A percentile compares a stretch with the other conserved stretches of the same genome.
These are phyloP conservation scores for Huntiella abstrusa DNA, from an alignment of 2,329 filamentous ascomycete genomes.

Conservation along the genomic window DNA sequence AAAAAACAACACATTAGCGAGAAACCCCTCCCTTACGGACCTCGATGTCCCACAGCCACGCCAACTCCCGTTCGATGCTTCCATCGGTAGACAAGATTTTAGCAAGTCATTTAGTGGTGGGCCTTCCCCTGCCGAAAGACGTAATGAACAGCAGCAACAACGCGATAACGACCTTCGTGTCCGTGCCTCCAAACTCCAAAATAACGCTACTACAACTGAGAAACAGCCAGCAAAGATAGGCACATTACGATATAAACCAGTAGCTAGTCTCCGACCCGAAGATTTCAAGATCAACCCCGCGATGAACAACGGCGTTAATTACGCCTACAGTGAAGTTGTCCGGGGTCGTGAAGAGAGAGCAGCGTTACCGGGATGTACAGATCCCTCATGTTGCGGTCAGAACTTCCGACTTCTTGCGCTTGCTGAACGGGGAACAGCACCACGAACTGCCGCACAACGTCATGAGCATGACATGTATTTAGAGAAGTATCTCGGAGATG, in stretches of 20 bases:
- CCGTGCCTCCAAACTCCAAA: neutral
- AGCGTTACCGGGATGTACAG: constrained; percentile 54
- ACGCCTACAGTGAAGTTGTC: constrained; percentile 57
- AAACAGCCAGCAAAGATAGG: neutral
- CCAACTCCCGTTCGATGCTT: constrained; percentile 7
- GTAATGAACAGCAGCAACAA: neutral
- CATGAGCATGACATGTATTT: constrained; percentile 31
- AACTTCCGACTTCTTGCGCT: constrained; percentile 48
- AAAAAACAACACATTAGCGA: neutral
- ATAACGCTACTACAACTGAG: neutral
- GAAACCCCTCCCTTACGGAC: neutral
- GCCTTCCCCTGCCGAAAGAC: neutral
- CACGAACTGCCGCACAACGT: constrained; percentile 19
- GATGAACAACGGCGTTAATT: constrained; percentile 50
- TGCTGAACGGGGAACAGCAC: constrained; percentile 25
- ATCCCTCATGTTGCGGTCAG: constrained; percentile 57
- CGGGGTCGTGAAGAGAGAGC: constrained; percentile 50
- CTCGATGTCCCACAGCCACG: constrained; percentile 8
- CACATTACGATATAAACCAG: constrained; percentile 3
- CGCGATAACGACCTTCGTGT: constrained; percentile 2
- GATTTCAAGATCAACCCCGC: constrained; percentile 72
- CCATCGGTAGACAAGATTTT: neutral
- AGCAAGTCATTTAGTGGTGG: constrained; percentile 4
- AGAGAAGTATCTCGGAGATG: constrained; percentile 37
- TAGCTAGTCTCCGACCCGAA: constrained; percentile 38